These are phyloP conservation scores for Prillingera fragicola DNA, from an alignment of 1,284 basidiomycete genomes.

Conservation along the genomic window DNA sequence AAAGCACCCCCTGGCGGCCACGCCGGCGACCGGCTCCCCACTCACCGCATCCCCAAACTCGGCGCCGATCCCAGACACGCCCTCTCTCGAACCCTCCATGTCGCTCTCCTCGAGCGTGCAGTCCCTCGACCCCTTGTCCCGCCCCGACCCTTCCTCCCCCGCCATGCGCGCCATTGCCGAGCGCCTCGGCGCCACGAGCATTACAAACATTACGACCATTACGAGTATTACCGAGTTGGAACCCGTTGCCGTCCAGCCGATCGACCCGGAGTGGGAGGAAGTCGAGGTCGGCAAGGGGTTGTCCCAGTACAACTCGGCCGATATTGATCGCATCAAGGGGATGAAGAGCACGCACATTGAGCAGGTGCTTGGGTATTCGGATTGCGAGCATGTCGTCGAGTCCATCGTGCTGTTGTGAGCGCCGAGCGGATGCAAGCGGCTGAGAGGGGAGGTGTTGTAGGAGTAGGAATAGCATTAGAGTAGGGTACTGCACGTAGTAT, in stretches of 20 bases:
- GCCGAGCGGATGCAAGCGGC: too few species aligned
- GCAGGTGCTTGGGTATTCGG: slow-evolving; percentile 80
- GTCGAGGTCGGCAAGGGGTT: slow-evolving; percentile 88
- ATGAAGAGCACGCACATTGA: slow-evolving; percentile 79
- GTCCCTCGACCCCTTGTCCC: slow-evolving; percentile 44
- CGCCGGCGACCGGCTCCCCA: slow-evolving; percentile 10
- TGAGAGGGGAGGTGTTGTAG: not conserved
- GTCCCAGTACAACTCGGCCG: slow-evolving; percentile 91
- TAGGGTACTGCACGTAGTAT: not conserved
- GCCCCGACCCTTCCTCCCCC: slow-evolving; percentile 31
- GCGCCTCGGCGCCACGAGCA: slow-evolving; percentile 7
- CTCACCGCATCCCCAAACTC: too few species aligned
- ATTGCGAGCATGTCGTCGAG: slow-evolving; percentile 94
- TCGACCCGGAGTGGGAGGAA: slow-evolving; percentile 65
- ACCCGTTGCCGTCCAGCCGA: not conserved
- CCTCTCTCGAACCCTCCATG: slow-evolving; percentile 39
- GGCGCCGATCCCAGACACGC: slow-evolving; percentile 36
- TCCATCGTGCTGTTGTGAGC: slow-evolving; percentile 55
- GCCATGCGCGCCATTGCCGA: slow-evolving; percentile 30
- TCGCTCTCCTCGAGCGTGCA: slow-evolving; percentile 45
- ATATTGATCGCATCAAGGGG: slow-evolving; percentile 83
- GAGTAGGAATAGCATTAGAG: not conserved
- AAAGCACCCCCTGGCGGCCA: slow-evolving; percentile 8
- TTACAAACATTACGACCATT: not conserved
- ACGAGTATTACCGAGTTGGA: not conserved